These are phyloP conservation scores for Penicillium samsonianum DNA, from an alignment of 495 filamentous ascomycete genomes.

Conservation along the genomic window DNA sequence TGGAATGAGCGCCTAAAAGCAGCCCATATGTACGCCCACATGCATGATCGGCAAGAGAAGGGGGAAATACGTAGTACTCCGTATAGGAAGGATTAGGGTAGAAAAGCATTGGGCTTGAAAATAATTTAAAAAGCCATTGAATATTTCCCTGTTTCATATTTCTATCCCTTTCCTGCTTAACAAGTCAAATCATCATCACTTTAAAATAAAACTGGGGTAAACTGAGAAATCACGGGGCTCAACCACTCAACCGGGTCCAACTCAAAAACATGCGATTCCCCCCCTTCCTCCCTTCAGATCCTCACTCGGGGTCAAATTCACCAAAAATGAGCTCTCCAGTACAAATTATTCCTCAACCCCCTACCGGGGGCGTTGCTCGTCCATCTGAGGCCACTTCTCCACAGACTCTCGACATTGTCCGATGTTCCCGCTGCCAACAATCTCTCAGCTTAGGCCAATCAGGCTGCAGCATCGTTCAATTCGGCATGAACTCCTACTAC, in stretches of 20 bases:
- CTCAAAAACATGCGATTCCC: constrained; percentile 9
- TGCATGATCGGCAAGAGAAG: neutral
- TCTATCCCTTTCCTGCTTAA: neutral
- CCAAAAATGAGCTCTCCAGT: constrained; percentile 44
- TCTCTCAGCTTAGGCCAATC: constrained; percentile 45
- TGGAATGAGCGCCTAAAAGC: neutral
- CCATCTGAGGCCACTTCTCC: constrained; percentile 17
- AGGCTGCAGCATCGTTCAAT: constrained; percentile 62
- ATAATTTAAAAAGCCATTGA: constrained; percentile 1
- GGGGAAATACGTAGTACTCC: too few relatives aligned
- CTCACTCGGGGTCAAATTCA: neutral
- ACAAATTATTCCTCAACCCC: constrained; percentile 31
- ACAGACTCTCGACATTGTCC: constrained; percentile 43
- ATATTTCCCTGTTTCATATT: constrained; percentile 3
- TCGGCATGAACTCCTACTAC: constrained; percentile 79
- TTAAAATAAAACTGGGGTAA: neutral
- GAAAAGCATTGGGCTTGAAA: neutral
- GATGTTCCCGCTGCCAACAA: constrained; percentile 53
- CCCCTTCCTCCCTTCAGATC: neutral
- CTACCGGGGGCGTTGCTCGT: constrained; percentile 6
- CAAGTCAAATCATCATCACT: constrained; percentile 4
- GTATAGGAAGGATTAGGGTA: neutral
- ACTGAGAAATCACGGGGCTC: constrained; percentile 6
- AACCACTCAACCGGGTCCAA: neutral
- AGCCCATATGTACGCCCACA: neutral